Evolutionary conservation across 2,329 filamentous ascomycete species (phyloP), one percentile per base, ranked within the genome.

Genomic region (Basipetospora sp.): DNA sequence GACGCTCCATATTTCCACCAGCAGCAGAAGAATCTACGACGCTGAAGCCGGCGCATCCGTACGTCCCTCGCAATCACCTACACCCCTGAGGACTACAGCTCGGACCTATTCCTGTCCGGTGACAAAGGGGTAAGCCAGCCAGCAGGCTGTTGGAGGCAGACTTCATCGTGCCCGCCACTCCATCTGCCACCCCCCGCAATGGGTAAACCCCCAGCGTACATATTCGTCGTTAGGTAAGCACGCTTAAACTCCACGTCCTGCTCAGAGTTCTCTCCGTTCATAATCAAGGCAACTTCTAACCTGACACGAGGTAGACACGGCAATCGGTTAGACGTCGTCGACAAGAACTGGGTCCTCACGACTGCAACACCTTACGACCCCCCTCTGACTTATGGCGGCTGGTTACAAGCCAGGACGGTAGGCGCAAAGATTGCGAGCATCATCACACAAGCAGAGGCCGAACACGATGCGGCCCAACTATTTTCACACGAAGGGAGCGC

Each of bases 321-420:
- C 52, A 83, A 87, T 49, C 80, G 90, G 47, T 78, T 98, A 41
- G 90, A 98, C 57, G 85, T 85, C 40, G 86, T 87, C 44, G 87
- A 98, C 66, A 86, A 87, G 55, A 76, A 84, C 56, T 98, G 90
- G 90, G 85, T 94, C 57, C 70, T 94, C 39, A 81, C 82, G 20
- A 94, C 90, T 5, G 82, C 87, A 2, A 87, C 85, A 5, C 90
- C 90, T 2, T 98, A 96, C 64, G 88, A 98, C 47, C 84, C 90
- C 46, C 90, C 90, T 35, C 68, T 98, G 41, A 94, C 87, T 3
- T 96, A 94, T 53, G 83, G 84, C 47, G 90, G 90, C 45, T 94
- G 90, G 81, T 74, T 79, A 11, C 90, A 96, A 57, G 79, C 82
- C 38, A 77, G 81, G 48, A 74, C 78, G 4, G 71, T 94, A 17